These are phyloP conservation scores for Chytriomyces confervae DNA, from an alignment of 192 early-diverging fungal species.

Conservation along the genomic window DNA sequence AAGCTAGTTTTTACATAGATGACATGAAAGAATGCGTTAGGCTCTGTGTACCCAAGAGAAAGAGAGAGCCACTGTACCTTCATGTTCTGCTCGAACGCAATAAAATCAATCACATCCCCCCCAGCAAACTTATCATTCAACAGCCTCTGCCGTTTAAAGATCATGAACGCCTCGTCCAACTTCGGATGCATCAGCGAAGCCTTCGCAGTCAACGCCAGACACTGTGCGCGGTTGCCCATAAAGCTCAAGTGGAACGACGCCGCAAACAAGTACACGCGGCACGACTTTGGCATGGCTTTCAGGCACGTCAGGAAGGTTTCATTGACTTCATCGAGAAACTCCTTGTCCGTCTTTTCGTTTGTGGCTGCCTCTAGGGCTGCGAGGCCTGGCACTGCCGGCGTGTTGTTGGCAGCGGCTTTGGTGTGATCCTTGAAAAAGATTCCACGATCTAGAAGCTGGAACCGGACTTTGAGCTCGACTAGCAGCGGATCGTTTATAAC, in stretches of 20 bases:
- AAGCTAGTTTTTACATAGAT: constrained; percentile 6
- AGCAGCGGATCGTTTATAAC: constrained; percentile 31
- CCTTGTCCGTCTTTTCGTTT: constrained; percentile 4
- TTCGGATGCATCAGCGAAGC: constrained; percentile 45
- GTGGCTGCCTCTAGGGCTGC: background rate
- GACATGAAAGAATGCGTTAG: background rate
- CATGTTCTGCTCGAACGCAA: constrained; percentile 55
- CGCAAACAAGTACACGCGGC: constrained; percentile 44
- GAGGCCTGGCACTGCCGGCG: background rate
- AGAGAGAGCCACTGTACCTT: constrained; percentile 7
- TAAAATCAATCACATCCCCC: constrained; percentile 59
- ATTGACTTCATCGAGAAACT: constrained; percentile 39
- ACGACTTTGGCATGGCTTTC: constrained; percentile 41
- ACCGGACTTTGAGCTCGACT: constrained; percentile 49
- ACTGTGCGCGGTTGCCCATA: constrained; percentile 53
- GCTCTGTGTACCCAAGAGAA: background rate
- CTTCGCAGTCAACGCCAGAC: constrained; percentile 44
- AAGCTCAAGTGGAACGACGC: constrained; percentile 48
- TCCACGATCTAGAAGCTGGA: constrained; percentile 29
- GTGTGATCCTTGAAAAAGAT: constrained; percentile 38
- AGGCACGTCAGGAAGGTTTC: constrained; percentile 24
- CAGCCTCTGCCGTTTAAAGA: constrained; percentile 48
- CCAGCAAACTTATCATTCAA: constrained; percentile 53
- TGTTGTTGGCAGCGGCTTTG: constrained; percentile 13
- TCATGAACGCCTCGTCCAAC: constrained; percentile 54